These are phyloP conservation scores for Venturia nashicola DNA, from an alignment of 2,329 filamentous ascomycete species.

Conservation along the genomic window DNA sequence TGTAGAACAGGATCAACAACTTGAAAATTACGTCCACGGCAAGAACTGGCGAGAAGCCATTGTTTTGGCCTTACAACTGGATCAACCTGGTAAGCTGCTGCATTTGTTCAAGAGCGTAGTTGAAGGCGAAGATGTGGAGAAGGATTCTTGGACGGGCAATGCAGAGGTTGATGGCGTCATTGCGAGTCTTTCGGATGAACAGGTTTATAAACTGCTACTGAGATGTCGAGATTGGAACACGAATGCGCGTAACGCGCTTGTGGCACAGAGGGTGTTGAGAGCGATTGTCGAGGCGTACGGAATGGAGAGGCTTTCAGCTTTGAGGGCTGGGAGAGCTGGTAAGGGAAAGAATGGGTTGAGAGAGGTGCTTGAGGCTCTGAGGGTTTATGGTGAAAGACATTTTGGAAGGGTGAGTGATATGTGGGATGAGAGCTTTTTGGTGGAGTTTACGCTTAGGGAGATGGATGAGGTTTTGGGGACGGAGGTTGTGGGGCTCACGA, in stretches of 20 bases:
- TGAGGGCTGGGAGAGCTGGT: conserved; percentile 26
- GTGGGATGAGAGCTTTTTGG: conserved; percentile 84
- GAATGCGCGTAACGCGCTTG: conserved; percentile 72
- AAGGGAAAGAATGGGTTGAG: conserved; percentile 37
- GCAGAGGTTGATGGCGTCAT: conserved; percentile 71
- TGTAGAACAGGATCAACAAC: conserved; percentile 86
- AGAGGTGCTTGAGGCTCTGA: conserved; percentile 77
- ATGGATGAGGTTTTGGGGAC: conserved; percentile 59
- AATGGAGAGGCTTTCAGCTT: conserved; percentile 52
- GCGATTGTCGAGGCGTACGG: conserved; percentile 39
- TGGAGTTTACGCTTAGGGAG: conserved; percentile 85
- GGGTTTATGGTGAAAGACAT: conserved; percentile 84
- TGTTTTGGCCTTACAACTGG: conserved; percentile 78
- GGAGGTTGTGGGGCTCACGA: background rate
- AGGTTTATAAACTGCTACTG: conserved; percentile 71
- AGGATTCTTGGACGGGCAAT: conserved; percentile 51
- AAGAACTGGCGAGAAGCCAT: conserved; percentile 90
- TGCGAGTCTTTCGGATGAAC: conserved; percentile 65
- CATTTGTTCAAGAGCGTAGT: conserved; percentile 73
- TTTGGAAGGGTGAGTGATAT: conserved; percentile 82
- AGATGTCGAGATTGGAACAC: conserved; percentile 94
- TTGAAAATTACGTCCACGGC: conserved; percentile 82
- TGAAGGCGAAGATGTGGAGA: conserved; percentile 46
- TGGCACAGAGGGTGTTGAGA: conserved; percentile 77
- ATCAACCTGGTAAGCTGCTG: conserved; percentile 82